phyloP scores from a whole-genome alignment of 352 stramenopile species.

The Globisporangium irregulare region DNA sequence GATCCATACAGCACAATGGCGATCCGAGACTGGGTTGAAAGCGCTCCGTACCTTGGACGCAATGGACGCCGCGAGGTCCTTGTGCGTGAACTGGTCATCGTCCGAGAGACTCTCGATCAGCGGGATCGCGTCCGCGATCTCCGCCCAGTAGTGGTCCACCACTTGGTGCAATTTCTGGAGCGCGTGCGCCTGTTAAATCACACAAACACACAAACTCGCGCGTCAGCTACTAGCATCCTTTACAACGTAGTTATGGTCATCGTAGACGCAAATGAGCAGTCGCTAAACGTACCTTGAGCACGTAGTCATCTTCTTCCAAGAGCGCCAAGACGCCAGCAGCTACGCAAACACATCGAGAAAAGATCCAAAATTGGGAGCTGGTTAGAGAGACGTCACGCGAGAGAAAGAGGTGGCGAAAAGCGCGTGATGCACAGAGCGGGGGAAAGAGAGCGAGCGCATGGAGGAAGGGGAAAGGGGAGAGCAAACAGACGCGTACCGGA shows the following conservation, averaged over 20 bases:
- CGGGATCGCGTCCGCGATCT: slow-evolving; percentile 90
- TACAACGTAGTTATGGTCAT: neutral
- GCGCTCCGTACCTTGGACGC: slow-evolving; percentile 71
- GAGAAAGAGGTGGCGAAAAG: neutral
- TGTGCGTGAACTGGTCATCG: slow-evolving; percentile 88
- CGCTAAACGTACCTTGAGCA: slow-evolving; percentile 62
- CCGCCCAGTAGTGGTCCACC: slow-evolving; percentile 93
- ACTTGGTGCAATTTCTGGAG: slow-evolving; percentile 91
- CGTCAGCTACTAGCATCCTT: neutral
- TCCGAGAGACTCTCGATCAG: slow-evolving; percentile 94
- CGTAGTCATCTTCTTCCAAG: slow-evolving; percentile 90
- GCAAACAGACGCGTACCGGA: slow-evolving; percentile 6
- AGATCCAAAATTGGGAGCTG: slow-evolving; percentile 17
- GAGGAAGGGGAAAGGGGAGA: neutral
- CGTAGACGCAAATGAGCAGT: neutral
- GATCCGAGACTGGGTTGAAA: neutral
- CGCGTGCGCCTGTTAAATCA: slow-evolving; percentile 70
- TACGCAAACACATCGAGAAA: slow-evolving; percentile 23
- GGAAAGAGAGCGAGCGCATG: neutral
- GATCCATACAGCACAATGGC: neutral
- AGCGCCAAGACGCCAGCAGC: slow-evolving; percentile 87
- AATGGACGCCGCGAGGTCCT: slow-evolving; percentile 89
- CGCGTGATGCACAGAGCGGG: neutral
- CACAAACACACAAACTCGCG: slow-evolving; percentile 15
- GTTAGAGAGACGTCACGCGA: neutral